Base-by-base conservation (phyloP, 1,139 yeast species). In the Yarrowia galli region DNA sequence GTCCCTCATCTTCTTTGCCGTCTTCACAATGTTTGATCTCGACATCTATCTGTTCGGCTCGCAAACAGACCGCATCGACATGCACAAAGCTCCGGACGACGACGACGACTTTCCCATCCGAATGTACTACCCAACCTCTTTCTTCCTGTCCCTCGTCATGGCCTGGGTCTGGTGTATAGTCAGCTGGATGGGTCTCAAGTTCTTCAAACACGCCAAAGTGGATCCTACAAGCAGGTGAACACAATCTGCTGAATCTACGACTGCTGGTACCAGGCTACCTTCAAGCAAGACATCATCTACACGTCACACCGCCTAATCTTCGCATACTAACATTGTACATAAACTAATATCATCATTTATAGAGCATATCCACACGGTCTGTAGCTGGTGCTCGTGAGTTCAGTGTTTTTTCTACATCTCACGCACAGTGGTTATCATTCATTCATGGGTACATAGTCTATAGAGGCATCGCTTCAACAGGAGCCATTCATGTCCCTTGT, bases 141-240 rank as follows among this genome's bases (percentile, higher is more conserved):
- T 85, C 23, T 82, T 88, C 78, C 79, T 89, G 67, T 79, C 85
- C 12, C 71, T 75, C 68, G 86, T 88, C 35, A 84, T 88, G 9
- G 76, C 84, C 0, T 89, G 96, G 95, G 84, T 90, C 76, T 89
- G 96, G 95, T 85, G 92, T 53, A 78, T 88, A 9, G 79, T 84
- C 2, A 87, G 92, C 8, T 89, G 96, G 96, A 81, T 87, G 70
- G 92, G 95, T 40, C 83, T 89, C 83, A 89, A 89, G 75, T 80
- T 89, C 69, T 89, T 89, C 76, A 79, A 92, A 63, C 95, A 89
- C 74, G 88, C 93, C 40, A 88, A 87, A 73, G 92, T 61, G 4
- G 56, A 38, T 23, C 66, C 66, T 13, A 46, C 42, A 8, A 23
- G 92, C 16, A 80, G 78, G 13, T 70, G 70, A 32, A 56, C 70